Base-by-base conservation (phyloP, 441 rosid species). In the Pelargonium australe region DNA sequence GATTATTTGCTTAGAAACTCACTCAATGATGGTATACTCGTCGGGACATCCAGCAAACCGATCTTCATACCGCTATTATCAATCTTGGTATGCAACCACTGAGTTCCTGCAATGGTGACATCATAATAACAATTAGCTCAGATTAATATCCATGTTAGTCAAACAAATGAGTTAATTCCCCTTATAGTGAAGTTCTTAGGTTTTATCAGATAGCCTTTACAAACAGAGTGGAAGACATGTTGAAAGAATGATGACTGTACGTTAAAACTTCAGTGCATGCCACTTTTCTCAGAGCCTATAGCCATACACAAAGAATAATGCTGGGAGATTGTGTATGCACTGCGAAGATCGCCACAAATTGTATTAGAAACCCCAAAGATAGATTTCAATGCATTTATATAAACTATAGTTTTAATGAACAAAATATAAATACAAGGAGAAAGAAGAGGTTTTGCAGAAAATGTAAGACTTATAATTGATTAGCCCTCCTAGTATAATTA, bases 21-120 rank as follows among this genome's bases (percentile, higher is more conserved):
- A 93, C 98, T 85, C 88, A 28, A 87, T 72, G 73, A 91, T 84
- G 62, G 43, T 77, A 76, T 94, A 94, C 73, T 87, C 95, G 75
- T 91, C 96, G 8, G 91, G 71, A 78, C 97, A 94, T 78, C 97
- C 97, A 70, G 95, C 89, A 69, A 96, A 94, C 2, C 91, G 88
- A 73, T 94, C 82, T 88, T 96, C n/a, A 77, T 84, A 49, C 95
- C 90, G 73, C 91, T 87, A 70, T 91, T 75, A 61, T 94, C 92
- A 78, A 91, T 75, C 83, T 86, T 89, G 84, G 97, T 91, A 53
- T 82, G 88, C 70, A 94, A 92, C 97, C 97, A 94, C 60, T 91
- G 97, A 44, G 82, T 84, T 76, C 92, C 99, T 91, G 87, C 66
- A 78, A 69, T 65, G 49, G 23, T 20, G 23, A 20, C 17, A 40